phyloP scores from a whole-genome alignment of 169 alveolate genomes.

The Cryptosporidium ubiquitum region DNA sequence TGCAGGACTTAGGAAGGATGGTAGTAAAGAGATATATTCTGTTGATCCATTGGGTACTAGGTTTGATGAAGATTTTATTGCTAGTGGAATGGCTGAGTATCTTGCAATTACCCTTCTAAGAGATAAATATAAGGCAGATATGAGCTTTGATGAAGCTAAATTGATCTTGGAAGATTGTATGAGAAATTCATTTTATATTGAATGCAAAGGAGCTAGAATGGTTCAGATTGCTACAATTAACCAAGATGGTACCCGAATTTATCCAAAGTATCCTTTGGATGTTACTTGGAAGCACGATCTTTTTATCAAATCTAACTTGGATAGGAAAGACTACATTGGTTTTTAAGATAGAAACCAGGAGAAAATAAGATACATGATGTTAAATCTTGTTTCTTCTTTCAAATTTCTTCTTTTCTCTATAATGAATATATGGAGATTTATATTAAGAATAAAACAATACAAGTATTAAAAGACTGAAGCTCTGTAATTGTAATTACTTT shows the following conservation, averaged over 20 bases:
- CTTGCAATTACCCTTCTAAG: constrained; percentile 78
- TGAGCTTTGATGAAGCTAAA: constrained; percentile 80
- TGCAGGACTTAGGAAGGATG: constrained; percentile 79
- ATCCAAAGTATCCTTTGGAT: constrained; percentile 58
- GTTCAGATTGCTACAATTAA: constrained; percentile 56
- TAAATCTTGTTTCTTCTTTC: not conserved
- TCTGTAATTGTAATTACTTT: too few species aligned
- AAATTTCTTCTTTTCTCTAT: too few species aligned
- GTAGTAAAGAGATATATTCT: constrained; percentile 76
- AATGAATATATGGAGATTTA: too few species aligned
- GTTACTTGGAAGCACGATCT: constrained; percentile 57
- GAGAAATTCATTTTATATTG: constrained; percentile 63
- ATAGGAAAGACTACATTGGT: constrained; percentile 61
- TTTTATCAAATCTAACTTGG: constrained; percentile 11
- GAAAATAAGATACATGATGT: too few species aligned
- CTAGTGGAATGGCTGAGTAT: constrained; percentile 78
- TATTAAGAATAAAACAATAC: too few species aligned
- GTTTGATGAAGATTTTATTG: constrained; percentile 77
- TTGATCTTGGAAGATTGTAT: constrained; percentile 77
- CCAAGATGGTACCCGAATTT: constrained; percentile 43
- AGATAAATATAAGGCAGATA: constrained; percentile 76
- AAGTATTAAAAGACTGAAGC: too few species aligned
- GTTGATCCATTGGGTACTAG: constrained; percentile 79
- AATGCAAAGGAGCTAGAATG: constrained; percentile 69
- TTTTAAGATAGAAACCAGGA: not conserved